Conservation (phyloP, 192 early-diverging fungal species). For the Coemansia sp. region DNA sequence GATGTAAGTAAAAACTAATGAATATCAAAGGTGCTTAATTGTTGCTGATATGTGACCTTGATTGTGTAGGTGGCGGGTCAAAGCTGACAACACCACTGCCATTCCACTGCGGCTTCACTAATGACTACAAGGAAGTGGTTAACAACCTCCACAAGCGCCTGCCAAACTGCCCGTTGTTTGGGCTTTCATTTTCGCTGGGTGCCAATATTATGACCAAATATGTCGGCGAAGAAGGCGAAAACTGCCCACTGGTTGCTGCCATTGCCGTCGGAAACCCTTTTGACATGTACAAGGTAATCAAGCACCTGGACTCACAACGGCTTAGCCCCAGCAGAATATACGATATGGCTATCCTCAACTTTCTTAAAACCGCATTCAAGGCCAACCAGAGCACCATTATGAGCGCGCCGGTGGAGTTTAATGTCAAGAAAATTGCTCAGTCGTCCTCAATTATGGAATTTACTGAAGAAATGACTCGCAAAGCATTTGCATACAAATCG, state of each 20-base stretch:
- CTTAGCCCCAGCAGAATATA: conserved; percentile 60
- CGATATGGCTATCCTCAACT: conserved; percentile 57
- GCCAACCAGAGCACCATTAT: conserved; percentile 48
- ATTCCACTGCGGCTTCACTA: conserved; percentile 80
- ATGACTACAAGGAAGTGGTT: conserved; percentile 63
- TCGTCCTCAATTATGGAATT: conserved; percentile 75
- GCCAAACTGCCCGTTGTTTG: conserved; percentile 70
- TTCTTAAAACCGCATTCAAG: conserved; percentile 53
- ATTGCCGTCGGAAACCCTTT: conserved; percentile 85
- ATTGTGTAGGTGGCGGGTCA: conserved; percentile 59
- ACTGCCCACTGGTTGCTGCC: conserved; percentile 72
- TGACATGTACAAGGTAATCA: conserved; percentile 67
- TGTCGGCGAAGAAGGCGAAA: conserved; percentile 77
- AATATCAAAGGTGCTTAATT: neutral
- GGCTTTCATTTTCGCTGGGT: conserved; percentile 88
- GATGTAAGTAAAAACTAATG: conserved; percentile 58
- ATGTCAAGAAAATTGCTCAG: conserved; percentile 54
- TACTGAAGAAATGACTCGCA: conserved; percentile 76
- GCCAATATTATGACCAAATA: conserved; percentile 93
- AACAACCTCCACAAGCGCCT: conserved; percentile 46
- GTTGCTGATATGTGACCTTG: neutral
- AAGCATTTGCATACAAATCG: conserved; percentile 73
- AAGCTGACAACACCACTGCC: conserved; percentile 73
- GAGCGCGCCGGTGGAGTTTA: conserved; percentile 46
- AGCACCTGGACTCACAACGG: conserved; percentile 55